Conservation (phyloP, 331 rosid species). For the Quercus tomentella region DNA sequence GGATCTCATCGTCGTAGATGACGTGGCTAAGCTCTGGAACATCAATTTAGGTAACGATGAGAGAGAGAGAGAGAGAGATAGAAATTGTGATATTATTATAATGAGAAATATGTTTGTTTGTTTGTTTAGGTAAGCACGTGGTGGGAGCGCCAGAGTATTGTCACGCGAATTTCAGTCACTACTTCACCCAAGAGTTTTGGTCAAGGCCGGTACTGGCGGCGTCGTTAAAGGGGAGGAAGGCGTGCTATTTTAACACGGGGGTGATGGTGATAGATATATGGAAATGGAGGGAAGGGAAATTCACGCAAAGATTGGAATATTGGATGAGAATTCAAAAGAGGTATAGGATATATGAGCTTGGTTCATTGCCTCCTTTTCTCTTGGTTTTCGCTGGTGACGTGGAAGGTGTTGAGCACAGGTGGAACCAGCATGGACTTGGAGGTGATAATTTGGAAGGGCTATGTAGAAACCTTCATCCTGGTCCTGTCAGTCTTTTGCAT, state of each 20-base stretch:
- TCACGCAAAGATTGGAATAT: slow-evolving; percentile 60
- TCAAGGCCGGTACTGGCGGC: slow-evolving; percentile 46
- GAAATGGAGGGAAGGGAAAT: slow-evolving; percentile 83
- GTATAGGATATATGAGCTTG: slow-evolving; percentile 77
- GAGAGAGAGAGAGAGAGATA: too few species aligned
- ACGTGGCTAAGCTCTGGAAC: slow-evolving; percentile 81
- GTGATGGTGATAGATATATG: slow-evolving; percentile 89
- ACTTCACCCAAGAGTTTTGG: slow-evolving; percentile 83
- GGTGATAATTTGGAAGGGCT: slow-evolving; percentile 84
- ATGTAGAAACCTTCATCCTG: slow-evolving; percentile 78
- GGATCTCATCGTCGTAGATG: slow-evolving; percentile 83
- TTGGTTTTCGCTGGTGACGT: slow-evolving; percentile 83
- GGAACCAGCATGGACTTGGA: slow-evolving; percentile 97
- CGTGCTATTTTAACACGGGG: slow-evolving; percentile 93
- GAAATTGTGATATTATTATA: too few species aligned
- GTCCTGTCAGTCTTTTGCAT: slow-evolving; percentile 84
- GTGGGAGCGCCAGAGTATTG: slow-evolving; percentile 96
- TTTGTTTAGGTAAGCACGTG: slow-evolving; percentile 29
- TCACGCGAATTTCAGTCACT: slow-evolving; percentile 84
- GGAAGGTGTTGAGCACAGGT: slow-evolving; percentile 75
- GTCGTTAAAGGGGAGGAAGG: slow-evolving; percentile 44
- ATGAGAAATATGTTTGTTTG: too few species aligned
- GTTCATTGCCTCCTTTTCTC: slow-evolving; percentile 83
- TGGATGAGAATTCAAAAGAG: slow-evolving; percentile 94
- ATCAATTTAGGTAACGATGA: slow-evolving; percentile 34